Percentiles rank a stretch among this genome's conserved stretches.
Evolutionary conservation across 352 stramenopile species (phyloP).

Genomic region (Lagenidium sp.): DNA sequence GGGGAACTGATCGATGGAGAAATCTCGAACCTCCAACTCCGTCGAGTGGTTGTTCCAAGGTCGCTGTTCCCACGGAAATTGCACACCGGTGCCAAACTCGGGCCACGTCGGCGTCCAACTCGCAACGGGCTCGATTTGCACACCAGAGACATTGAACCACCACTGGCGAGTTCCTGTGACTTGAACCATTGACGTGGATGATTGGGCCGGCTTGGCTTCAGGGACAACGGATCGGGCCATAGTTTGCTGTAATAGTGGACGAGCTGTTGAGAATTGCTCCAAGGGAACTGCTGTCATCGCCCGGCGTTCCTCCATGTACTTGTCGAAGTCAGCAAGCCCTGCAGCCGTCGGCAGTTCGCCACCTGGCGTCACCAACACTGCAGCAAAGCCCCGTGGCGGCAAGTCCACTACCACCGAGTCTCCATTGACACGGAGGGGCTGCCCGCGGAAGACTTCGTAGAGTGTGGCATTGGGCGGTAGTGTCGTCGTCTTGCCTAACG

Average conservation of each 20-base stretch:
- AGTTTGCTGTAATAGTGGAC: slow-evolving; percentile 12
- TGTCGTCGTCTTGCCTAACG: too few species aligned
- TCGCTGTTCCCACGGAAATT: slow-evolving; percentile 76
- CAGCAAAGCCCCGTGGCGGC: slow-evolving; percentile 40
- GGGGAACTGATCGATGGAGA: slow-evolving; percentile 60
- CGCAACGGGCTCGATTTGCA: slow-evolving; percentile 72
- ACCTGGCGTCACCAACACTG: slow-evolving; percentile 38
- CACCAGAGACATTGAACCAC: slow-evolving; percentile 76
- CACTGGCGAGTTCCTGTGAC: slow-evolving; percentile 37
- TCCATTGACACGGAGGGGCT: slow-evolving; percentile 14
- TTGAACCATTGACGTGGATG: too few species aligned
- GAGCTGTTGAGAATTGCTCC: slow-evolving; percentile 25
- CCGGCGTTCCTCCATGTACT: slow-evolving; percentile 41
- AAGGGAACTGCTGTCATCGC: slow-evolving; percentile 39
- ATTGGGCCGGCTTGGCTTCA: too few species aligned
- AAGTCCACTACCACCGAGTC: slow-evolving; percentile 10
- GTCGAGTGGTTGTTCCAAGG: slow-evolving; percentile 76
- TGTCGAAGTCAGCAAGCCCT: slow-evolving; percentile 13
- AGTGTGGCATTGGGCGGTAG: slow-evolving; percentile 13
- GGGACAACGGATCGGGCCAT: slow-evolving; percentile 4
- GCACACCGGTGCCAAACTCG: slow-evolving; percentile 59
- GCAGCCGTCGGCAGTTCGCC: too few species aligned
- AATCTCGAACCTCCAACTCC: slow-evolving; percentile 51
- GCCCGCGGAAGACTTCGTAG: slow-evolving; percentile 61
- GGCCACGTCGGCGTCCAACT: slow-evolving; percentile 52